Evolutionary conservation across 1,284 basidiomycete species (phyloP), one percentile per base, ranked within the genome.

Genomic region (Amylostereum areolatum): DNA sequence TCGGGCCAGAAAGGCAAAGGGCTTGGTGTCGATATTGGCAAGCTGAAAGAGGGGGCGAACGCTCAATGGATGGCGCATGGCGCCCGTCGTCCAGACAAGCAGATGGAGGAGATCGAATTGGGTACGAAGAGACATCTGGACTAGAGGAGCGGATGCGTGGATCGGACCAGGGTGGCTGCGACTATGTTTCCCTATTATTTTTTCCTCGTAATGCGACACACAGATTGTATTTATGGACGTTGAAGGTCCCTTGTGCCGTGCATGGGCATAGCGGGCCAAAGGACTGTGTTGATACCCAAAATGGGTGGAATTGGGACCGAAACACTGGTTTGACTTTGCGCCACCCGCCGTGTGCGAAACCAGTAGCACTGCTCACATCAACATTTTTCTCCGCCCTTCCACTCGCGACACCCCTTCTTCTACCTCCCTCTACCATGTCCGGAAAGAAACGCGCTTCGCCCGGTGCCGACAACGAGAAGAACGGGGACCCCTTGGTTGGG

Each of bases 1-100:
- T 87, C 85, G 25, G 82, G 72, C 12, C 75, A 81, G 52, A 80
- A 86, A 57, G 95, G 95, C 41, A 86, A 85, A 60, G 92, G 91
- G 30, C 67, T 81, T 59, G 70, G 69, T 55, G 54, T 74, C 9
- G 60, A 70, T 43, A 53, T 59, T 11, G 61, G 59, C 48, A 69
- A 62, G 54, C 52, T 69, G 49, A 65, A 62, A 52, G 59, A 63
- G 44, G 62, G 65, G 1, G 65, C 62, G 46, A 62, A 56, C 31
- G 57, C 64, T 56, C 57, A 61, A 49, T 68, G 57, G 47, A 67
- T 63, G 63, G 67, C 49, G 58, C 59, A 57, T 47, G 66, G 57
- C 70, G 62, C 64, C 68, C 58, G 64, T 68, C 69, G 54, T 72
- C 64, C 60, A 67, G 56, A 57, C 45, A 57, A 49, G 50, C 52